phyloP scores from a whole-genome alignment of 1,139 yeast genomes.

The Taphrina betulina region DNA sequence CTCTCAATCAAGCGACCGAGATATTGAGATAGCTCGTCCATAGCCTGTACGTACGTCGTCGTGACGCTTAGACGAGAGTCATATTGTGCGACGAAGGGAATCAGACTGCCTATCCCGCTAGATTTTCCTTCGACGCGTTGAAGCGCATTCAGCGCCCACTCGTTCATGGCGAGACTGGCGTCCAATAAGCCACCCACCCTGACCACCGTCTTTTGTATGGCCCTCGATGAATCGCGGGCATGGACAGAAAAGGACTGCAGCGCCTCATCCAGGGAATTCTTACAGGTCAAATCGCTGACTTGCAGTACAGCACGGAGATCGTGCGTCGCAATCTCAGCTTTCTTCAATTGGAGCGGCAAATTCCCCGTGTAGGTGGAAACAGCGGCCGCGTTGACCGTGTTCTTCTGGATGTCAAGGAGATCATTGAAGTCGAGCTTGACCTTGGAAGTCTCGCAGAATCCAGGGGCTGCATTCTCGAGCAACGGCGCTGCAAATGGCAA shows the following conservation, averaged over 20 bases:
- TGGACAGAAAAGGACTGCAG: conserved; percentile 18
- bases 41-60: conserved; percentile 21
- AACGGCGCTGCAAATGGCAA: conserved; percentile 14
- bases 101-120: conserved; percentile 8
- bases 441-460: conserved; percentile 5
- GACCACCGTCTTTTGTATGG: conserved; percentile 26
- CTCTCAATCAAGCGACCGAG: conserved; percentile 14
- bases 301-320: conserved; percentile 20
- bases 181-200: conserved; percentile 21
- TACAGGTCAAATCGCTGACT: conserved; percentile 17
- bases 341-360: conserved; percentile 25
- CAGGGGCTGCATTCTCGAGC: conserved; percentile 9
- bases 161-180: conserved; percentile 25
- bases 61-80: conserved; percentile 19
- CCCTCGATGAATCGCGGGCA: conserved; percentile 20
- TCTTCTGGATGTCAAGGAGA: conserved; percentile 13
- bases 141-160: conserved; percentile 26
- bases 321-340: conserved; percentile 26
- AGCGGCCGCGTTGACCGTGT: conserved; percentile 10
- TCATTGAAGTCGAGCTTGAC: conserved; percentile 9
- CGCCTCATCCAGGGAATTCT: conserved; percentile 22
- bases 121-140: conserved; percentile 7
- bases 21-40: conserved; percentile 17
- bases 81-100: conserved; percentile 13
- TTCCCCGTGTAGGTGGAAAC: conserved; percentile 11